Conservation (phyloP, 1,139 yeast genomes). For the Suhomyces wounanorum region DNA sequence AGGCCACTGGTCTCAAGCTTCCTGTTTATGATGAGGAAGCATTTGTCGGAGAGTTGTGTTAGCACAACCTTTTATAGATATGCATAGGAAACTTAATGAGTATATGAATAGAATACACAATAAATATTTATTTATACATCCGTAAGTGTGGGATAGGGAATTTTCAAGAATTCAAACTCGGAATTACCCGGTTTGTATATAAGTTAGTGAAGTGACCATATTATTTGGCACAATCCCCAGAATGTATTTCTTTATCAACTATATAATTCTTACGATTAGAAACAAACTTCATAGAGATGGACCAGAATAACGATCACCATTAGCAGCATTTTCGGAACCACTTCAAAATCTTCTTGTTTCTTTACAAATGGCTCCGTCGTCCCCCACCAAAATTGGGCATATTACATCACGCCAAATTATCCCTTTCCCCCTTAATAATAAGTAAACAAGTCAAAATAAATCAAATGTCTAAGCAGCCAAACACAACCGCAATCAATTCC, state of each 20-base stretch:
- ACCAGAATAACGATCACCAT: no score
- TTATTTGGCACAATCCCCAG: no score
- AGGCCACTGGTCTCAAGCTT: constrained; percentile 7
- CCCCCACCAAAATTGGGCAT: neutral
- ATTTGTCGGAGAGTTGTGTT: constrained; percentile 7
- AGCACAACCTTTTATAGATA: constrained; percentile 1
- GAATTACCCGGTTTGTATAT: no score
- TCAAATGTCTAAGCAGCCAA: constrained; percentile 21
- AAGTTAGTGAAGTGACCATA: no score
- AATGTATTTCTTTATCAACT: no score
- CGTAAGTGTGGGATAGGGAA: no score
- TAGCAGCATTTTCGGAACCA: no score
- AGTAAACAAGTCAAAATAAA: neutral
- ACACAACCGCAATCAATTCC: constrained; percentile 43
- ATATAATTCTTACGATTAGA: no score
- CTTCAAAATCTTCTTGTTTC: no score
- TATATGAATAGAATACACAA: constrained; percentile 3
- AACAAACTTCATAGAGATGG: no score
- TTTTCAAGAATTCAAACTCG: no score
- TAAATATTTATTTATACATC: neutral
- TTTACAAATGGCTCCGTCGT: no score
- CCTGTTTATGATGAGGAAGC: constrained; percentile 5
- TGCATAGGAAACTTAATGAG: constrained; percentile 7
- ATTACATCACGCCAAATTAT: neutral
- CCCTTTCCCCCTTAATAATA: neutral